phyloP scores from a whole-genome alignment of 78 protist genomes.

The Dictyostelium brefeldianum region DNA sequence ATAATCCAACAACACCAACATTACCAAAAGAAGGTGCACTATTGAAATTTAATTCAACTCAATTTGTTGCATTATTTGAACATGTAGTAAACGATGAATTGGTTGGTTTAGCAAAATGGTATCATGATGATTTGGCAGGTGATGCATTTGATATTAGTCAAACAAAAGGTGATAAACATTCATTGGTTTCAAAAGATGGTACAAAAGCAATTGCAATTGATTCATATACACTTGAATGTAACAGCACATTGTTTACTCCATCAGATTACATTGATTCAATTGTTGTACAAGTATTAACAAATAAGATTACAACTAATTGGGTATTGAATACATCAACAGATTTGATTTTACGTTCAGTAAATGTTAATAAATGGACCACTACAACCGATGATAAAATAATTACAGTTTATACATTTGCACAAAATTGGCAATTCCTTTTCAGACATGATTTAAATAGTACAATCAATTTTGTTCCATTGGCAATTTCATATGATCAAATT shows the following conservation, averaged over 20 bases:
- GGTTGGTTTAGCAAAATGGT: neutral
- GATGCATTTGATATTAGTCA: neutral
- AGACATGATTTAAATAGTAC: neutral
- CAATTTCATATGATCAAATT: neutral
- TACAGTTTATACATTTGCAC: constrained; percentile 2
- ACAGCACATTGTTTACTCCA: neutral
- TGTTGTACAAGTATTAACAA: neutral
- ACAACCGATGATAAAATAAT: neutral
- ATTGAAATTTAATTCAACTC: neutral
- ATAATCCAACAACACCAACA: neutral
- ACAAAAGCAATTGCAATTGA: neutral
- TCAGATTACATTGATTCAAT: neutral
- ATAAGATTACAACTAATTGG: neutral
- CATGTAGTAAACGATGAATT: neutral
- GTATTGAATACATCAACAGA: neutral
- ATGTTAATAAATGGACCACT: constrained; percentile 9
- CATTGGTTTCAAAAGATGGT: neutral
- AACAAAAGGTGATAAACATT: neutral
- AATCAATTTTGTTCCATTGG: constrained; percentile 24
- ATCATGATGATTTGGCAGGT: neutral
- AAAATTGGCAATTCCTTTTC: constrained; percentile 61
- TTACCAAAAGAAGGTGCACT: neutral
- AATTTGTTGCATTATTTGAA: neutral
- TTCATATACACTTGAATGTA: neutral
- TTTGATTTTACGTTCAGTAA: neutral